Evolutionary conservation across 2,329 filamentous ascomycete species (phyloP).

Genomic region (Purpureocillium takamizusanense): DNA sequence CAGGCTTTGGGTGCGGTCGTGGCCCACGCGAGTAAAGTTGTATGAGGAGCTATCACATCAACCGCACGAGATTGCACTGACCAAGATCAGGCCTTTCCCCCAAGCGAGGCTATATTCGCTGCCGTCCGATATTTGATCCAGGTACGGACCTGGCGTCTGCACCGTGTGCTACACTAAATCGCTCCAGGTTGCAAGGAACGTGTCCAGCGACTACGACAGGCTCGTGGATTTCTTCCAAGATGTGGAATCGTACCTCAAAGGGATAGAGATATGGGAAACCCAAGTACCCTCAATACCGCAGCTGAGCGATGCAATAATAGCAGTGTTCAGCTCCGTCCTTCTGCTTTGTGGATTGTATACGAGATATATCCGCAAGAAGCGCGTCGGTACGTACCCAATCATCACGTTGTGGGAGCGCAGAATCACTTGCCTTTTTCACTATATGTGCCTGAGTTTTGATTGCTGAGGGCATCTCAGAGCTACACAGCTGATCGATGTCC

Average conservation of each 20-base stretch:
- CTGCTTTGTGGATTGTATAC: constrained; percentile 6
- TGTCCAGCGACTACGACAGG: constrained; percentile 5
- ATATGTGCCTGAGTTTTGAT: no score
- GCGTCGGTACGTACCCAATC: constrained; percentile 3
- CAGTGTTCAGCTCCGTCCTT: constrained; percentile 5
- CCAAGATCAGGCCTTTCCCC: constrained; percentile 4
- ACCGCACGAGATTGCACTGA: no score
- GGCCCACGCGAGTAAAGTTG: constrained; percentile 5
- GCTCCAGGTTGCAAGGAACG: constrained; percentile 2
- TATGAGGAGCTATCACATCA: not conserved
- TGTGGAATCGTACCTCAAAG: constrained; percentile 4
- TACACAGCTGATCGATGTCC: not conserved
- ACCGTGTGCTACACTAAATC: constrained; percentile 1
- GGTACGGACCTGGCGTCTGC: constrained; percentile 1
- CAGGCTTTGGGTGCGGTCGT: constrained; percentile 4
- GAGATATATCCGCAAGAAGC: constrained; percentile 5
- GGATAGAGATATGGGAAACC: constrained; percentile 5
- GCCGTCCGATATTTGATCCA: constrained; percentile 4
- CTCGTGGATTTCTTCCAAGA: constrained; percentile 6
- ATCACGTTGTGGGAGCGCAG: no score
- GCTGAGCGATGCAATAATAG: constrained; percentile 2
- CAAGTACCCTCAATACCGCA: constrained; percentile 4
- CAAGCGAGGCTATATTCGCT: constrained; percentile 6
- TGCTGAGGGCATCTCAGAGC: no score
- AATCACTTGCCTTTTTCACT: no score